These are phyloP conservation scores for Perilla frutescens DNA, from an alignment of 257 asterid species.

Conservation along the genomic window DNA sequence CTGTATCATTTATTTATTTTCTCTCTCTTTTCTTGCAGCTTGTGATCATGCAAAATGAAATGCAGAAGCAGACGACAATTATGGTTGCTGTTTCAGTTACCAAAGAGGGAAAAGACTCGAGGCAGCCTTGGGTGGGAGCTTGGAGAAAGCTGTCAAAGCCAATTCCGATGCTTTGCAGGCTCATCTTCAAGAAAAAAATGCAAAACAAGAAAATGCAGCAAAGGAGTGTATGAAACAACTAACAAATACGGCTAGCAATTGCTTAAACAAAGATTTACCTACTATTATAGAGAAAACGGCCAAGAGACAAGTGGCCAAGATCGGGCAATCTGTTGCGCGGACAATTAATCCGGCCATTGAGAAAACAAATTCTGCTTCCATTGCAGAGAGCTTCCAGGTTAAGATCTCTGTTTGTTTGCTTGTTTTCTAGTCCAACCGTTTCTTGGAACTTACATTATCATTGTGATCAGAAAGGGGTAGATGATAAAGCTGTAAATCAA, in stretches of 20 bases:
- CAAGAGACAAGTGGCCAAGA: constrained; percentile 73
- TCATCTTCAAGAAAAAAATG: constrained; percentile 83
- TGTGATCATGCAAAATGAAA: constrained; percentile 61
- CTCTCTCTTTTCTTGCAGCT: constrained; percentile 46
- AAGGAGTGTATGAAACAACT: constrained; percentile 73
- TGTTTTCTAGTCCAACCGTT: background rate
- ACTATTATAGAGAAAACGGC: constrained; percentile 73
- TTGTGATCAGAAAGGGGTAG: constrained; percentile 89
- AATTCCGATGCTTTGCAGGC: constrained; percentile 90
- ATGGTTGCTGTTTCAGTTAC: constrained; percentile 68
- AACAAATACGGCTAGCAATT: constrained; percentile 57
- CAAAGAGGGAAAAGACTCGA: constrained; percentile 91
- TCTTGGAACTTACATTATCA: constrained; percentile 34
- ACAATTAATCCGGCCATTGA: constrained; percentile 71
- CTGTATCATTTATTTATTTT: background rate
- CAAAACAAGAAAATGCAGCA: constrained; percentile 80
- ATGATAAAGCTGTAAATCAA: constrained; percentile 88
- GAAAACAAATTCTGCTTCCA: constrained; percentile 70
- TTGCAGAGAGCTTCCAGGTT: constrained; percentile 90
- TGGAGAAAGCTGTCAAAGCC: constrained; percentile 81
- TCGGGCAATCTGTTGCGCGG: constrained; percentile 84
- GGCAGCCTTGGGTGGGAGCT: constrained; percentile 72
- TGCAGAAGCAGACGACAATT: constrained; percentile 78
- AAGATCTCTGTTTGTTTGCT: no score
- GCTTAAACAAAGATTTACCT: constrained; percentile 85